These are phyloP conservation scores for Aspergillus sp. DNA, from an alignment of 2,329 filamentous ascomycete genomes.

Conservation along the genomic window DNA sequence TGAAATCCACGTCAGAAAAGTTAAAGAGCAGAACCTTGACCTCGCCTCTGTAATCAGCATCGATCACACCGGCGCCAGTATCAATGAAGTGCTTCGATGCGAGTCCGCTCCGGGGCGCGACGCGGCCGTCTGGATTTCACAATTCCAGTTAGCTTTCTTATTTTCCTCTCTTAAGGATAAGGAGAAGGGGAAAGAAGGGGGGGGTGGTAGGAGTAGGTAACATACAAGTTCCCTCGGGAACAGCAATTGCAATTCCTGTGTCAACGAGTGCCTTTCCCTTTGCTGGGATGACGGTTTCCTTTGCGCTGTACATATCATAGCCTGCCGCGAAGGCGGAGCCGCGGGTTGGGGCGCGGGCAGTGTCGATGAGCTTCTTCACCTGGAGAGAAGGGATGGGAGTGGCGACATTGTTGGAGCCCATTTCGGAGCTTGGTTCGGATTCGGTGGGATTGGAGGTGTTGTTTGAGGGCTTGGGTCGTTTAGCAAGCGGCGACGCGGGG, in stretches of 20 bases:
- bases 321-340: constrained; percentile 88
- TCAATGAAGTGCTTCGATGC: constrained; percentile 95
- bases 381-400: constrained; percentile 57
- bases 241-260: constrained; percentile 87
- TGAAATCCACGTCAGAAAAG: constrained; percentile 78
- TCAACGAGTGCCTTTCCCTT: constrained; percentile 83
- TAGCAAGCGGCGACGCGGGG: constrained; percentile 72
- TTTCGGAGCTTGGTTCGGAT: constrained; percentile 28
- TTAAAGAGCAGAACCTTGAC: constrained; percentile 97
- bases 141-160: not conserved
- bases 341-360: constrained; percentile 79
- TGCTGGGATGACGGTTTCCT: constrained; percentile 72
- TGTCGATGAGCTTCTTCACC: constrained; percentile 82
- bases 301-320: constrained; percentile 85
- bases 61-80: constrained; percentile 93
- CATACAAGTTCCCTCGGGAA: constrained; percentile 86
- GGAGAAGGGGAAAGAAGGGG: no score
- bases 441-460: constrained; percentile 58
- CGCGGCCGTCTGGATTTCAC: constrained; percentile 68
- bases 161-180: not conserved
- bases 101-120: constrained; percentile 87
- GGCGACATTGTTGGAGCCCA: constrained; percentile 28
- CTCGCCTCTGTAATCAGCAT: constrained; percentile 92
- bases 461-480: constrained; percentile 69
- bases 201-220: not conserved